These are phyloP conservation scores for Pyrenochaeta sp. DNA, from an alignment of 2,329 filamentous ascomycete species.

Conservation along the genomic window DNA sequence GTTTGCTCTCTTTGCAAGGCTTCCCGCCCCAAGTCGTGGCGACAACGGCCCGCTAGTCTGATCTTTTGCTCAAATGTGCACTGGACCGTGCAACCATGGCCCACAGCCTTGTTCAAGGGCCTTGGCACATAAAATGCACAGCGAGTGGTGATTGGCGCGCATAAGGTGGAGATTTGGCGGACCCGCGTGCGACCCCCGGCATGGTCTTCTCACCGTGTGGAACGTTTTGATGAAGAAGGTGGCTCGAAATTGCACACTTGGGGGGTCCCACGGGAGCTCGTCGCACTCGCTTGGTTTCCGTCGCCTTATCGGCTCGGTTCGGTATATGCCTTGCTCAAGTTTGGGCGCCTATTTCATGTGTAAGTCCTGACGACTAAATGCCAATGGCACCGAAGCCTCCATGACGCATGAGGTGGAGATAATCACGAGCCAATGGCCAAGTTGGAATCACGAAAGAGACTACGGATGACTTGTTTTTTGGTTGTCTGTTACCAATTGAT, in stretches of 20 bases:
- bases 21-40: conserved; percentile 31
- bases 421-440: background rate
- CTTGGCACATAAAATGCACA: conserved; percentile 16
- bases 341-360: background rate
- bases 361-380: background rate
- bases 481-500: background rate
- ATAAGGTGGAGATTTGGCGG: conserved; percentile 8
- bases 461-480: background rate
- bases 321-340: background rate
- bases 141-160: conserved; percentile 5
- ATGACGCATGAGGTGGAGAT: background rate
- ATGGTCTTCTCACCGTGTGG: background rate
- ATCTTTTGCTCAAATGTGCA: conserved; percentile 17
- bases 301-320: background rate
- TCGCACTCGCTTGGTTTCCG: background rate
- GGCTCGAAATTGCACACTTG: background rate
- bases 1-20: conserved; percentile 20
- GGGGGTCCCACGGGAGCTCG: background rate
- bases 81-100: conserved; percentile 18
- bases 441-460: background rate
- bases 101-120: conserved; percentile 16
- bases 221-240: background rate
- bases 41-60: conserved; percentile 34
- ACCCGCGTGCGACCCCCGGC: background rate
- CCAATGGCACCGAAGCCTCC: background rate